Evolutionary conservation across 306 rosid genomes (phyloP), one percentile per base, ranked within the genome.

Genomic region (Canavalia ensiformis): DNA sequence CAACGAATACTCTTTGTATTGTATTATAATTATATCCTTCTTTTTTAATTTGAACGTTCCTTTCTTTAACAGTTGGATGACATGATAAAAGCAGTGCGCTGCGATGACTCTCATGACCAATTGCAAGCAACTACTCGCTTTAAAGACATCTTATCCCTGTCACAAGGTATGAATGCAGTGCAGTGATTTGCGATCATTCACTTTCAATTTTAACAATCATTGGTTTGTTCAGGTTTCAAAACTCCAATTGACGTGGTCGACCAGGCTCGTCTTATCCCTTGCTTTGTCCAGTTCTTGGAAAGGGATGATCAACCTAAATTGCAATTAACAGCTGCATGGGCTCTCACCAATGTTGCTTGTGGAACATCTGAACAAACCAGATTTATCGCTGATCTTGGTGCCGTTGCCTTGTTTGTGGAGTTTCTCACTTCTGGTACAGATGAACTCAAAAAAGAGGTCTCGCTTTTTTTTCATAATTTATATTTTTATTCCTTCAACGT

Each of bases 291-390:
- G 87, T 88, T 90, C 72, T 88, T 90, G 52, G 83, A 78, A 58
- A 88, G 88, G 77, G 63, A 78, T 63, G 94, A 88, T 63, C 4
- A 70, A 55, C 92, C 94, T 6, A 85, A 87, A 47, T 74, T 90
- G 83, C 86, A 92, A 94, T 87, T 88, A 86, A 92, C 90, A 82
- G 94, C 94, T 72, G 91, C 94, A 39, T 92, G 94, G 94, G 90
- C 91, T 77, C 75, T 92, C 79, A 87, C 92, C 55, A 87, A 90
- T 78, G 83, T 90, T 37, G 68, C 68, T 8, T 63, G 49, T 74
- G 91, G 91, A 78, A 86, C 91, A 33, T 87, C 92, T 4, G 89
- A 92, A 79, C 92, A 92, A 82, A 88, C 91, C 57, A 77, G 83
- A 49, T 87, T 87, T 47, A 89, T 90, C 18, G 87, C 90, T 81